Conservation (phyloP, 2,329 filamentous ascomycete species). For the Colletotrichum siamense region DNA sequence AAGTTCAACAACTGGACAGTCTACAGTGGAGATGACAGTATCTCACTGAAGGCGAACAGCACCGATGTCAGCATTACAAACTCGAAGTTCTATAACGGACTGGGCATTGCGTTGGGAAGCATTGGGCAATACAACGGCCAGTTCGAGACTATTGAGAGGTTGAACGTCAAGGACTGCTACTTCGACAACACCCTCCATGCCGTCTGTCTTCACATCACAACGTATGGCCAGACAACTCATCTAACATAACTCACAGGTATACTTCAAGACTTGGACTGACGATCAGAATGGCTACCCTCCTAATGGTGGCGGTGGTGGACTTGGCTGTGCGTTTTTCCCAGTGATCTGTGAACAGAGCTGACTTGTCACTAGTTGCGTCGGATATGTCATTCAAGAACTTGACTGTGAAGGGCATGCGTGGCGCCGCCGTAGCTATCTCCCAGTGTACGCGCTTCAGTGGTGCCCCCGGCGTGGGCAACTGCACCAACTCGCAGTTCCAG, state of each 20-base stretch:
- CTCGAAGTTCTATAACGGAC: conserved; percentile 43
- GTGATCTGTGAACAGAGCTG: neutral
- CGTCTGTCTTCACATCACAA: conserved; percentile 19
- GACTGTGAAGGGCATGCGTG: conserved; percentile 17
- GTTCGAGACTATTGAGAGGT: conserved; percentile 47
- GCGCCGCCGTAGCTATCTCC: conserved; percentile 32
- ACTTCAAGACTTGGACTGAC: conserved; percentile 56
- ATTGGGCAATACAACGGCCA: conserved; percentile 52
- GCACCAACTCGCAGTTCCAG: conserved; percentile 37
- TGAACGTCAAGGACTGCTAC: conserved; percentile 43
- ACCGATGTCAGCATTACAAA: conserved; percentile 38
- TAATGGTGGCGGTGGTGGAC: conserved; percentile 54
- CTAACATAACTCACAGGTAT: conserved; percentile 42
- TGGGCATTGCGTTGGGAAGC: conserved; percentile 51
- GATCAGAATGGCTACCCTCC: conserved; percentile 48
- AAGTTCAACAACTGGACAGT: conserved; percentile 31
- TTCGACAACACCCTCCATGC: conserved; percentile 42
- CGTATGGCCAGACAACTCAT: neutral
- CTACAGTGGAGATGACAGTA: conserved; percentile 29
- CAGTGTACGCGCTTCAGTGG: conserved; percentile 34
- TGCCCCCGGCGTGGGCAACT: conserved; percentile 35
- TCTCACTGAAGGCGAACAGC: conserved; percentile 29
- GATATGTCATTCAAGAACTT: conserved; percentile 15
- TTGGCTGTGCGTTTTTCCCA: conserved; percentile 38
- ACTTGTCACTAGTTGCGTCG: neutral